phyloP scores from a whole-genome alignment of 163 green algal species.

The Scenedesmus sp. region DNA sequence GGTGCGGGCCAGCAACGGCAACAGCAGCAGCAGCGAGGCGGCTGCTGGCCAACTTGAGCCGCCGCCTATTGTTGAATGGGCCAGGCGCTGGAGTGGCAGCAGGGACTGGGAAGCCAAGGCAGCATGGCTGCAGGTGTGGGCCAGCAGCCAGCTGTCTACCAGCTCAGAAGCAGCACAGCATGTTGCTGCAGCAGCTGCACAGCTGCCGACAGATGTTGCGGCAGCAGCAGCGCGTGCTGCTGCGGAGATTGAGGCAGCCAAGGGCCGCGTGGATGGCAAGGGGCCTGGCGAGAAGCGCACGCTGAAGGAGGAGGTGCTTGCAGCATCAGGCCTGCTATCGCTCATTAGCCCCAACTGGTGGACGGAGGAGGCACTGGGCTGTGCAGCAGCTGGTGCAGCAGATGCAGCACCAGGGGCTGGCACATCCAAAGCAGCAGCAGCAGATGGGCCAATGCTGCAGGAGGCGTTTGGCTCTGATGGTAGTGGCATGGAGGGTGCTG shows the following conservation, averaged over 20 bases:
- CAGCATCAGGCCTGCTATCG: constrained; percentile 21
- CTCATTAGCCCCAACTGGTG: constrained; percentile 39
- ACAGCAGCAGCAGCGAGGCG: background rate
- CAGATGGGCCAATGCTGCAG: constrained; percentile 5
- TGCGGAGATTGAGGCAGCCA: background rate
- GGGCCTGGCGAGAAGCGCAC: background rate
- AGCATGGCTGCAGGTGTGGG: constrained; percentile 14
- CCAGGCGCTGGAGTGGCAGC: constrained; percentile 3
- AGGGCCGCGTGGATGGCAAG: constrained; percentile 13
- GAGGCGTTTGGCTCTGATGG: constrained; percentile 37
- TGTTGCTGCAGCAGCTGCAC: background rate
- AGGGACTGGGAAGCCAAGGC: background rate
- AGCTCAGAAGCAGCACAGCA: constrained; percentile 13
- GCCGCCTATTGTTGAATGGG: background rate
- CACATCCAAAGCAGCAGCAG: background rate
- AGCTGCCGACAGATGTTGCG: background rate
- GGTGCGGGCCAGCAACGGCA: background rate
- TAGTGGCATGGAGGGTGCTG: constrained; percentile 32
- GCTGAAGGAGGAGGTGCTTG: constrained; percentile 32
- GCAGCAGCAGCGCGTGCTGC: constrained; percentile 17
- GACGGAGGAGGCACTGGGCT: constrained; percentile 24
- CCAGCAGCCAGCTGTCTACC: constrained; percentile 3
- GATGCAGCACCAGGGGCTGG: background rate
- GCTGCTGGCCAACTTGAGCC: background rate
- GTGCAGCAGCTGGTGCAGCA: background rate